Percentiles rank a stretch among this genome's conserved stretches.
These are phyloP conservation scores for Talaromyces trachyspermus DNA, from an alignment of 495 filamentous ascomycete genomes.

Conservation along the genomic window DNA sequence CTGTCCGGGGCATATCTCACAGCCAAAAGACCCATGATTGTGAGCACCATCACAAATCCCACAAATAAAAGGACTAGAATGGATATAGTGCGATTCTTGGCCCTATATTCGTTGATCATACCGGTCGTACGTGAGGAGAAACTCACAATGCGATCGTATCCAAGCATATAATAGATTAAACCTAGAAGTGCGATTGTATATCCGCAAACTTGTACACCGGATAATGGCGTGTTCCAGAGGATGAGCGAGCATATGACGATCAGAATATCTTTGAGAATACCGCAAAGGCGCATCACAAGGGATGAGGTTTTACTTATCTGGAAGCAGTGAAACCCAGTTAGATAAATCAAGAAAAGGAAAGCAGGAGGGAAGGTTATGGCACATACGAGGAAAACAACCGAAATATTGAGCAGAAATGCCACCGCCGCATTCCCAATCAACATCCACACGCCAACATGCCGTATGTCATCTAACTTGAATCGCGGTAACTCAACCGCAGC, in stretches of 20 bases:
- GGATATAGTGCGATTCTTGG: slow-evolving; percentile 36
- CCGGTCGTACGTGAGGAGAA: background rate
- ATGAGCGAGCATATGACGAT: slow-evolving; percentile 57
- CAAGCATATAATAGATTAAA: slow-evolving; percentile 61
- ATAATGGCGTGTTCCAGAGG: slow-evolving; percentile 57
- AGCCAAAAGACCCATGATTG: background rate
- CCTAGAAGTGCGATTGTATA: slow-evolving; percentile 58
- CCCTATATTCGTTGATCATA: slow-evolving; percentile 78
- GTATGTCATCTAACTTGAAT: slow-evolving; percentile 47
- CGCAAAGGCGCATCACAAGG: slow-evolving; percentile 67
- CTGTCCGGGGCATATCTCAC: slow-evolving; percentile 5
- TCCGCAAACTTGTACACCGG: slow-evolving; percentile 53
- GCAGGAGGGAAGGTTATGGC: background rate
- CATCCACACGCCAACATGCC: slow-evolving; percentile 46
- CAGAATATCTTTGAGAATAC: slow-evolving; percentile 71
- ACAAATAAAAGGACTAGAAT: background rate
- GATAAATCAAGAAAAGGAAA: slow-evolving; percentile 5
- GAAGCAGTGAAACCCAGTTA: no score
- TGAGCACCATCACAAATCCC: slow-evolving; percentile 2
- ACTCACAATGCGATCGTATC: slow-evolving; percentile 16
- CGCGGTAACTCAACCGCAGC: slow-evolving; percentile 47
- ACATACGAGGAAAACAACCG: slow-evolving; percentile 66
- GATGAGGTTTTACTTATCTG: slow-evolving; percentile 73
- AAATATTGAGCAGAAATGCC: slow-evolving; percentile 71
- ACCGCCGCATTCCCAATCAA: slow-evolving; percentile 62